phyloP scores from a whole-genome alignment of 192 early-diverging fungal genomes.

The Helicostylum pulchrum region DNA sequence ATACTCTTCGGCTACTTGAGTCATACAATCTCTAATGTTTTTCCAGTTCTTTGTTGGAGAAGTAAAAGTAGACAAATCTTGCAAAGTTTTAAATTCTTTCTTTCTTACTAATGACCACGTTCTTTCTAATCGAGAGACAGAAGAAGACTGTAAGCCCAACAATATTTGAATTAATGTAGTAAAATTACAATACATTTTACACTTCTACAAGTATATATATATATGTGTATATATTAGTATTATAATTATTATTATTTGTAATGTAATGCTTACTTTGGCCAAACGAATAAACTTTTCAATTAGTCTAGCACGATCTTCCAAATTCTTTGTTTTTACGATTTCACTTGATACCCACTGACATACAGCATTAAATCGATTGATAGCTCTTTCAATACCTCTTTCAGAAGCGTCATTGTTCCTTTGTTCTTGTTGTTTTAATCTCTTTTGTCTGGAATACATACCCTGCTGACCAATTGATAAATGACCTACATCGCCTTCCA shows the following conservation, averaged over 20 bases:
- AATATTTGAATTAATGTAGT: conserved; percentile 58
- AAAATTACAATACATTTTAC: conserved; percentile 56
- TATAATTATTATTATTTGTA: background rate
- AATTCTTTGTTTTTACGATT: conserved; percentile 41
- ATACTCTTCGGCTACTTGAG: conserved; percentile 48
- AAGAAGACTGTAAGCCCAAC: conserved; percentile 53
- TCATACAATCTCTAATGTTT: conserved; percentile 55
- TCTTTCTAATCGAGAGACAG: conserved; percentile 48
- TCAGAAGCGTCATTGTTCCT: background rate
- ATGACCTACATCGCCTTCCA: background rate
- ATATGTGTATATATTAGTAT: background rate
- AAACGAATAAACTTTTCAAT: conserved; percentile 64
- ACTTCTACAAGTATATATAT: conserved; percentile 40
- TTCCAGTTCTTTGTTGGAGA: conserved; percentile 57
- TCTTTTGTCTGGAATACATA: conserved; percentile 2
- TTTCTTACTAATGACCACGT: conserved; percentile 52
- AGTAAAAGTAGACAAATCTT: conserved; percentile 49
- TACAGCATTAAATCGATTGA: conserved; percentile 40
- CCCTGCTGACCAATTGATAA: background rate
- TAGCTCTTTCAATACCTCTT: conserved; percentile 30
- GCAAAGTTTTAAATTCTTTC: conserved; percentile 41
- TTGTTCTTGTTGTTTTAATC: conserved; percentile 1
- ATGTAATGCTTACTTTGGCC: conserved; percentile 41
- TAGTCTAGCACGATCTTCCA: conserved; percentile 47
- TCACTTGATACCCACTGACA: conserved; percentile 60